Evolutionary conservation across 306 rosid genomes (phyloP).

Genomic region (Malus fusca): DNA sequence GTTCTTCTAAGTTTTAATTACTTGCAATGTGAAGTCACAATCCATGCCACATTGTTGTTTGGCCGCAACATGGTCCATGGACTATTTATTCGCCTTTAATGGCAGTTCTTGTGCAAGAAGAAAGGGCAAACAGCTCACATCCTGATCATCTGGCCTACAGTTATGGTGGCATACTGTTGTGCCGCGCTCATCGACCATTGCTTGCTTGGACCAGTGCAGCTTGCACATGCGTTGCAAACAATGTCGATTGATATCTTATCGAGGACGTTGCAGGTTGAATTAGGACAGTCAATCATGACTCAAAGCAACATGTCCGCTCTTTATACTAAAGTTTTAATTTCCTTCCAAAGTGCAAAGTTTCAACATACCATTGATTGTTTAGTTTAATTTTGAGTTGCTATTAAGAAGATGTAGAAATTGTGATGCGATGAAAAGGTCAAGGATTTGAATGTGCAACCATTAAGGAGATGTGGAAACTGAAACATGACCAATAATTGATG

Average conservation of each 20-base stretch:
- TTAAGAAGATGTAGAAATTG: not conserved
- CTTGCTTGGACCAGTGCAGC: not conserved
- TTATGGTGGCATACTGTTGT: not conserved
- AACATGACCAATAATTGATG: not conserved
- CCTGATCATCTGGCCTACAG: not conserved
- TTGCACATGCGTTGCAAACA: not conserved
- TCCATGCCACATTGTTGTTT: not conserved
- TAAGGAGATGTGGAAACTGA: not conserved
- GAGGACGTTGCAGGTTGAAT: not conserved
- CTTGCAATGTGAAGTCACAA: not conserved
- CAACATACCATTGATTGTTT: not conserved
- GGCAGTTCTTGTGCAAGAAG: not conserved
- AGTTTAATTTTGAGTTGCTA: too few species aligned
- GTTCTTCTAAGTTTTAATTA: not conserved
- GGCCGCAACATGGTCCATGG: not conserved
- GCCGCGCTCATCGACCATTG: not conserved
- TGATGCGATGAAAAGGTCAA: not conserved
- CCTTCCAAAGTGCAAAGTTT: not conserved
- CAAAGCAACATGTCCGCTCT: accelerated
- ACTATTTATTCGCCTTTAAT: not conserved
- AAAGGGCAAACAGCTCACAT: not conserved
- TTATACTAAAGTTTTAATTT: too few species aligned
- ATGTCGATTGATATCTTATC: not conserved
- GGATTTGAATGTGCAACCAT: not conserved
- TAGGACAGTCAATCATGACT: not conserved